These are phyloP conservation scores for Camelina hispida DNA, from an alignment of 345 rosid species.

Conservation along the genomic window DNA sequence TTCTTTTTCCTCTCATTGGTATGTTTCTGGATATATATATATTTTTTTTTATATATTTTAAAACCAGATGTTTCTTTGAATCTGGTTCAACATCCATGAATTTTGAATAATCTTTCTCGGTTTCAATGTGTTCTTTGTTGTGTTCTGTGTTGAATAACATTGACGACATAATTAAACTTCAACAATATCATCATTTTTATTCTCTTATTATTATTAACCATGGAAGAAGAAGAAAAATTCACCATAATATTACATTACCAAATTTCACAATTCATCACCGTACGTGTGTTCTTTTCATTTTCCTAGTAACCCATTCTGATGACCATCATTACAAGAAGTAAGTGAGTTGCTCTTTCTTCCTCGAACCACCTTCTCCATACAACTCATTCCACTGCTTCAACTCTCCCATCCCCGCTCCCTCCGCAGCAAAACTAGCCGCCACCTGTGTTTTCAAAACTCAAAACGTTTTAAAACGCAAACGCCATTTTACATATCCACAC, in stretches of 20 bases:
- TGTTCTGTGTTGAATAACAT: too few species aligned
- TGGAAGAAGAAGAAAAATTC: neutral
- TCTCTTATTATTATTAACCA: conserved; percentile 11
- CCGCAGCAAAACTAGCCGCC: conserved; percentile 86
- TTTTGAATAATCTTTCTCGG: too few species aligned
- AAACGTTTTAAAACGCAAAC: conserved; percentile 26
- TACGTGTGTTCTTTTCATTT: neutral
- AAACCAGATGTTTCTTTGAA: too few species aligned
- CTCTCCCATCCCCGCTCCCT: conserved; percentile 77
- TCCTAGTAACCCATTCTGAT: neutral
- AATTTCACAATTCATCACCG: conserved; percentile 15
- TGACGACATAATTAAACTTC: too few species aligned
- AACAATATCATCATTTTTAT: neutral
- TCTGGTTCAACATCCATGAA: too few species aligned
- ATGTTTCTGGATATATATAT: too few species aligned
- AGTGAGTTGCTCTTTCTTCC: conserved; percentile 83
- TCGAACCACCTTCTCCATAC: conserved; percentile 94
- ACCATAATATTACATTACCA: conserved; percentile 27
- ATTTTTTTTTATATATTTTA: too few species aligned
- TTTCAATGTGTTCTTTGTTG: too few species aligned
- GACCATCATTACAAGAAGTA: conserved; percentile 66
- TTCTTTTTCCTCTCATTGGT: too few species aligned
- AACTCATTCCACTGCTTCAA: conserved; percentile 87
- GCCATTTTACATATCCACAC: neutral
- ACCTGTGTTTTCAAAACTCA: conserved; percentile 57